A percentile compares a stretch with the other conserved stretches of the same genome.
phyloP scores from a whole-genome alignment of 805 yeast genomes.

The Metschnikowia borealis region DNA sequence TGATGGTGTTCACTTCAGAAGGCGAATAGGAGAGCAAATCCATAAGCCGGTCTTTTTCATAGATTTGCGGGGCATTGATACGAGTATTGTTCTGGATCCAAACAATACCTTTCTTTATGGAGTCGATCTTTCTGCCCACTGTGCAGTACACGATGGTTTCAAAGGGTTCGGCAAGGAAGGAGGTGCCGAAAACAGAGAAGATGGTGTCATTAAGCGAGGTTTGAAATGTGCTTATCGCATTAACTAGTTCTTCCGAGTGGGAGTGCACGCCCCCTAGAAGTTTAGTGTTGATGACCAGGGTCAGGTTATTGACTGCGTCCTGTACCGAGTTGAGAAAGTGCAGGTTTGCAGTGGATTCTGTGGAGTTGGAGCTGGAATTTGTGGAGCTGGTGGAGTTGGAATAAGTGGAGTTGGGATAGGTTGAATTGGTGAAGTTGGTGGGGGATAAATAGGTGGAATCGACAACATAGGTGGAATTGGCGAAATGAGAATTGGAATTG shows the following conservation, averaged over 20 bases:
- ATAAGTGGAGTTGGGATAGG: not conserved
- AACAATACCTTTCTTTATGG: conserved; percentile 64
- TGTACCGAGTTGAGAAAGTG: conserved; percentile 6
- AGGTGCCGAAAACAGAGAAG: conserved; percentile 57
- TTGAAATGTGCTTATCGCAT: conserved; percentile 9
- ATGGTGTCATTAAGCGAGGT: conserved; percentile 56
- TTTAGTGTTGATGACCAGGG: conserved; percentile 53
- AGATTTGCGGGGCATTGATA: conserved; percentile 7
- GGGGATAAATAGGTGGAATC: not conserved
- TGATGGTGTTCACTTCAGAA: conserved; percentile 37
- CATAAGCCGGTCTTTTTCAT: conserved; percentile 26
- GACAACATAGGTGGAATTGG: not conserved
- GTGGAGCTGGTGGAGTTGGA: not conserved
- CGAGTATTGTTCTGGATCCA: conserved; percentile 69
- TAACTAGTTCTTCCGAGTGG: conserved; percentile 19
- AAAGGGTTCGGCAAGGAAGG: conserved; percentile 62
- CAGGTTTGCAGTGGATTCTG: not conserved
- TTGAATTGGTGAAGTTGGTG: not conserved
- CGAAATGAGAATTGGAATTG: not conserved
- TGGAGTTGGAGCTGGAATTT: not conserved
- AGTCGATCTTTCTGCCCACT: conserved; percentile 65
- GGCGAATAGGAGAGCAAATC: conserved; percentile 46
- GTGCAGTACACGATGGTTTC: conserved; percentile 72
- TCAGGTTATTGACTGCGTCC: conserved; percentile 36
- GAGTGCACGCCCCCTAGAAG: conserved; percentile 63